These are phyloP conservation scores for Solanum neorickii DNA, from an alignment of 257 asterid genomes.

Conservation along the genomic window DNA sequence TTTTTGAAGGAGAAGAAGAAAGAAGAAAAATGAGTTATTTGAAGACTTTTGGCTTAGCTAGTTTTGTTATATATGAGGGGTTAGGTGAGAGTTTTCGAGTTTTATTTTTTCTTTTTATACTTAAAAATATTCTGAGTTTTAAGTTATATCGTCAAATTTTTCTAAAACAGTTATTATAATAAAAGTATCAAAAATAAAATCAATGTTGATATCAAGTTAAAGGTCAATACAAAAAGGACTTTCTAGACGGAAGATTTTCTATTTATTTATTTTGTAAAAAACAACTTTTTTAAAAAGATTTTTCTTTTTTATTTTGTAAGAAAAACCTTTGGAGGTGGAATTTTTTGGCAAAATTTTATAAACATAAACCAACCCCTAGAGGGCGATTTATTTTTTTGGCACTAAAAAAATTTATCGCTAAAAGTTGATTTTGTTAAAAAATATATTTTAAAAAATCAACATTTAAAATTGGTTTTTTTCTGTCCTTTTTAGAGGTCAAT, in stretches of 20 bases:
- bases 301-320: not conserved
- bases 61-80: not conserved
- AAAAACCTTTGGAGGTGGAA: not conserved
- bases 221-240: not conserved
- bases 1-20: not conserved
- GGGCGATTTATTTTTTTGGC: not conserved
- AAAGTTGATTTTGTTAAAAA: not conserved
- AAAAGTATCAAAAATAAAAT: not conserved
- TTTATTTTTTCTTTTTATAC: not conserved
- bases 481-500: not conserved
- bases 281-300: not conserved
- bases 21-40: not conserved
- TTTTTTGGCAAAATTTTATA: not conserved
- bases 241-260: not conserved
- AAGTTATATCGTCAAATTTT: not conserved
- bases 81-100: not conserved
- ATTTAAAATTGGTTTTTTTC: not conserved
- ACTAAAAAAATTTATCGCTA: not conserved
- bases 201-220: not conserved
- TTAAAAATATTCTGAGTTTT: not conserved
- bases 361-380: not conserved
- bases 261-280: not conserved
- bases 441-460: not conserved
- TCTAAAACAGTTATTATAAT: not conserved
- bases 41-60: not conserved